These are phyloP conservation scores for Xylariaceae sp. DNA, from an alignment of 2,329 filamentous ascomycete genomes.

Conservation along the genomic window DNA sequence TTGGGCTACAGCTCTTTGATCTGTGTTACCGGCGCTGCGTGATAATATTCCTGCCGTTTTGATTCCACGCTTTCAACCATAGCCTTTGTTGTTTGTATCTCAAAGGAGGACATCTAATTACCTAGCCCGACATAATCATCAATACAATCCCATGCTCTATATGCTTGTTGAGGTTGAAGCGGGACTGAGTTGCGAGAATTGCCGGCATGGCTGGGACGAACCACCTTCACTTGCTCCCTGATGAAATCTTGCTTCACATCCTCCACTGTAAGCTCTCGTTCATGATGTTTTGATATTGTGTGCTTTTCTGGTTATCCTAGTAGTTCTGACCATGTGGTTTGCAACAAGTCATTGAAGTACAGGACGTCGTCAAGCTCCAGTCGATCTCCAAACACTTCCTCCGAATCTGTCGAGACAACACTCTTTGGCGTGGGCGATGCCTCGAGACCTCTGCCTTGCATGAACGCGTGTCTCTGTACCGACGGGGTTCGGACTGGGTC, in stretches of 20 bases:
- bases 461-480: slow-evolving; percentile 57
- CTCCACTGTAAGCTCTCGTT: slow-evolving; percentile 58
- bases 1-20: neutral
- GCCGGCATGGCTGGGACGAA: slow-evolving; percentile 31
- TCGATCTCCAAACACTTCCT: slow-evolving; percentile 71
- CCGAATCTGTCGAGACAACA: slow-evolving; percentile 72
- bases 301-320: neutral
- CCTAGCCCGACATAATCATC: slow-evolving; percentile 1
- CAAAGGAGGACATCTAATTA: neutral
- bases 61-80: slow-evolving; percentile 1
- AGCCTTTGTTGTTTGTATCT: neutral
- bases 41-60: neutral
- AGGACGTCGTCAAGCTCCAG: slow-evolving; percentile 71
- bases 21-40: slow-evolving; percentile 8
- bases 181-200: neutral
- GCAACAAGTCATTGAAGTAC: slow-evolving; percentile 56
- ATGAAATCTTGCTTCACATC: slow-evolving; percentile 69
- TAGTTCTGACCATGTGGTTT: neutral
- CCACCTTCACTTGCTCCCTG: slow-evolving; percentile 61
- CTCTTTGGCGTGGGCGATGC: slow-evolving; percentile 77
- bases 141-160: neutral
- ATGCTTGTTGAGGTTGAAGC: neutral
- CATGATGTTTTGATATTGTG: slow-evolving; percentile 14
- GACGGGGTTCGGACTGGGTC: slow-evolving; percentile 51
- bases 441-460: slow-evolving; percentile 73